A percentile compares a stretch with the other conserved stretches of the same genome.
Evolutionary conservation across 2,329 filamentous ascomycete species (phyloP).

Genomic region (Paracamarosporium sp.): DNA sequence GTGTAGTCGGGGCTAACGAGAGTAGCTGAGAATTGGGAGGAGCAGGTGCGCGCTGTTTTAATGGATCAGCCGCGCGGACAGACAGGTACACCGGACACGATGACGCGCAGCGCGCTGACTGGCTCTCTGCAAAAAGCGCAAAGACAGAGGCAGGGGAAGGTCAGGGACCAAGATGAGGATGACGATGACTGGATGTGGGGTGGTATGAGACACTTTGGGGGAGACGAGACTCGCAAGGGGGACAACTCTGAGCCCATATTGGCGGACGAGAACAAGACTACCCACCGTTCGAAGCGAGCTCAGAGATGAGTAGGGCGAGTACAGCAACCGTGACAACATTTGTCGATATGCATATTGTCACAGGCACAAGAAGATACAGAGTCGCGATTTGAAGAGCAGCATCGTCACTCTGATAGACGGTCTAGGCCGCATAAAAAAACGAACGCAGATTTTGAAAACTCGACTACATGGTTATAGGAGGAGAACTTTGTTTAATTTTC

Average conservation of each 20-base stretch:
- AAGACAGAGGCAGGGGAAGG: background rate
- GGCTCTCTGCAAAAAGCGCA: background rate
- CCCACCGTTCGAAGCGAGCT: background rate
- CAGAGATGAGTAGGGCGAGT: background rate
- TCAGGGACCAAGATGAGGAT: background rate
- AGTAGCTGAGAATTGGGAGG: background rate
- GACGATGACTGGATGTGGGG: slow-evolving; percentile 10
- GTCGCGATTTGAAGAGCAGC: no score
- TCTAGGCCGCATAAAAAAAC: no score
- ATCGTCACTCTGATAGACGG: no score
- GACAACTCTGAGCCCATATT: background rate
- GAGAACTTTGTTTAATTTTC: no score
- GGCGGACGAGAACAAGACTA: background rate
- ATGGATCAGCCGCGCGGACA: background rate
- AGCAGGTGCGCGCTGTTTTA: background rate
- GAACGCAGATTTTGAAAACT: no score
- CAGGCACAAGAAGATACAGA: no score
- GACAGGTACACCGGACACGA: background rate
- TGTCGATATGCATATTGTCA: background rate
- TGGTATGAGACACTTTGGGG: background rate
- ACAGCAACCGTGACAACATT: background rate
- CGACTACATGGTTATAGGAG: no score
- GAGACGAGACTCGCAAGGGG: background rate
- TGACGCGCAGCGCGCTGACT: background rate
- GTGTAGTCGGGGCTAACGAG: no score